phyloP scores from a whole-genome alignment of 177 flowering plant genomes.

The Vitis hybrid region DNA sequence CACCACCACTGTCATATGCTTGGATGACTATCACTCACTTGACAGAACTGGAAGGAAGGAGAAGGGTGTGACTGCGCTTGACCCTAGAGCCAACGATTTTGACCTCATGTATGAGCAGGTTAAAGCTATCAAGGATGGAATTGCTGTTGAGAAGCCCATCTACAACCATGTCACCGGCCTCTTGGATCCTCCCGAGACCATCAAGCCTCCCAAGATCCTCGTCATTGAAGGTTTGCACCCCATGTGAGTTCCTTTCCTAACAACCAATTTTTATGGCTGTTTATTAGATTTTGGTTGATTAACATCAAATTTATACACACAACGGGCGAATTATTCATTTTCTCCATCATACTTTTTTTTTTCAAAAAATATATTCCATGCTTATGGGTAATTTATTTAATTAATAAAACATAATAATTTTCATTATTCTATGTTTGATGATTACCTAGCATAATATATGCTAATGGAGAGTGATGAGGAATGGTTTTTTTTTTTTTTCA shows the following conservation, averaged over 20 bases:
- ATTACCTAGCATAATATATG: no score
- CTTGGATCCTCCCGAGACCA: slow-evolving; percentile 89
- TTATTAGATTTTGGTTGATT: no score
- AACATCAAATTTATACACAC: not conserved
- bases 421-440: no score
- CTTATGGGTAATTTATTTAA: no score
- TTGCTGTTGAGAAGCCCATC: slow-evolving; percentile 85
- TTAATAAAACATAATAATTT: no score
- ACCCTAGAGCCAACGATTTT: slow-evolving; percentile 92
- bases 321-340: not conserved
- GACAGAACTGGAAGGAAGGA: slow-evolving; percentile 91
- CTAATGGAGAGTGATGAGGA: no score
- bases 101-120: slow-evolving; percentile 98
- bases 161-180: slow-evolving; percentile 93
- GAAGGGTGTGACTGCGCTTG: slow-evolving; percentile 94
- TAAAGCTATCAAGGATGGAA: slow-evolving; percentile 77
- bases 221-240: slow-evolving; percentile 98
- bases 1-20: slow-evolving; percentile 88
- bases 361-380: no score
- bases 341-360: no score
- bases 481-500: no score
- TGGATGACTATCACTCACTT: slow-evolving; percentile 94
- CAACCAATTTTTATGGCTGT: not conserved
- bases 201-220: slow-evolving; percentile 88
- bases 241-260: slow-evolving; percentile 53